A percentile compares a stretch with the other conserved stretches of the same genome.
These are phyloP conservation scores for Colletotrichum trifolii DNA, from an alignment of 2,329 filamentous ascomycete species.

Conservation along the genomic window DNA sequence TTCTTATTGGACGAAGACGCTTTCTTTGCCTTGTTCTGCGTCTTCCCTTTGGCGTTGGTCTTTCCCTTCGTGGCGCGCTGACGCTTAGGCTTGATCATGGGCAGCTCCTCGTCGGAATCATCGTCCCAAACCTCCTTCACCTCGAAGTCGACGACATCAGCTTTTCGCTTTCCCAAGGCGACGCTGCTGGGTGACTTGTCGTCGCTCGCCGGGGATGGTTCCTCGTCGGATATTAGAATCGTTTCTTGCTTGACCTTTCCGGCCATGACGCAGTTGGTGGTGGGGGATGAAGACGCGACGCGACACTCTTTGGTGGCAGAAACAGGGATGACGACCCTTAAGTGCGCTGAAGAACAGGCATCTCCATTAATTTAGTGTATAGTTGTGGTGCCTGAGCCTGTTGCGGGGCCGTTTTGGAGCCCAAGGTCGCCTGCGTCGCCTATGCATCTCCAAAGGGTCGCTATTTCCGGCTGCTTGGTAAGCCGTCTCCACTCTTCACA, in stretches of 20 bases:
- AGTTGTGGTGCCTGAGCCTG: background rate
- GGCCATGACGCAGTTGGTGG: constrained; percentile 4
- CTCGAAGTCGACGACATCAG: constrained; percentile 45
- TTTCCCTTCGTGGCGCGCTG: constrained; percentile 53
- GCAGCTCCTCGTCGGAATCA: constrained; percentile 70
- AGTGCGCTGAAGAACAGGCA: constrained; percentile 7
- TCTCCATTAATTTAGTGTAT: too few species aligned
- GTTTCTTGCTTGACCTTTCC: background rate
- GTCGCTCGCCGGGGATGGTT: constrained; percentile 9
- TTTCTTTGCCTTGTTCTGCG: constrained; percentile 43
- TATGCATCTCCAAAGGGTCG: too few species aligned
- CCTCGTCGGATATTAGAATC: constrained; percentile 28
- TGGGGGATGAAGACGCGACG: constrained; percentile 16
- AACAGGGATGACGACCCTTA: background rate
- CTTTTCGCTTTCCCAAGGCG: constrained; percentile 50
- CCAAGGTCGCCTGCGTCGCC: too few species aligned
- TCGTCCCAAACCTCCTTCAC: constrained; percentile 66
- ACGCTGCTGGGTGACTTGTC: constrained; percentile 12
- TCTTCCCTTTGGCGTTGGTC: constrained; percentile 44
- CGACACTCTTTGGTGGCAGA: too few species aligned
- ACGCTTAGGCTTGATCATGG: constrained; percentile 68
- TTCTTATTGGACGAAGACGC: constrained; percentile 37
- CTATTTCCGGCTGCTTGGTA: too few species aligned
- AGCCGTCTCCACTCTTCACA: too few species aligned
- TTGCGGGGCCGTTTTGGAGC: background rate